Percentiles rank a stretch among this genome's conserved stretches.
These are phyloP conservation scores for Kazachstania kunashirensis DNA, from an alignment of 805 yeast genomes.

Conservation along the genomic window DNA sequence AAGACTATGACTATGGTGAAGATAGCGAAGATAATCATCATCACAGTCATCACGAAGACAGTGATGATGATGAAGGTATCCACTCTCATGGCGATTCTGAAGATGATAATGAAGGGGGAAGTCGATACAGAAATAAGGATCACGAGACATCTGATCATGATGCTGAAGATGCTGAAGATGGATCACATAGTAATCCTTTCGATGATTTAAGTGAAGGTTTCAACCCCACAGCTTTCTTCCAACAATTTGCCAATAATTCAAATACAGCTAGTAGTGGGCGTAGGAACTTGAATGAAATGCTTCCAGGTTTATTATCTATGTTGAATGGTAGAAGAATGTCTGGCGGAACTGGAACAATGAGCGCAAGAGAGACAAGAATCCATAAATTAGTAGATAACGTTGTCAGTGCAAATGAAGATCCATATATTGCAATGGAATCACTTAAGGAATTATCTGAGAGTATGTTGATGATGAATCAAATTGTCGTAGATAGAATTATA, in stretches of 20 bases:
- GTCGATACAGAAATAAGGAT: constrained; percentile 2
- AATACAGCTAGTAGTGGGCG: constrained; percentile 3
- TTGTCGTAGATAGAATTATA: constrained; percentile 51
- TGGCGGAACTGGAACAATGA: constrained; percentile 8
- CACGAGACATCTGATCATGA: constrained; percentile 23
- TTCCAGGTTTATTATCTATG: constrained; percentile 33
- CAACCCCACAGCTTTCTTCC: not conserved
- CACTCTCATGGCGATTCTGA: constrained; percentile 1
- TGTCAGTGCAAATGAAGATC: constrained; percentile 36
- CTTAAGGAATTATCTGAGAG: constrained; percentile 55
- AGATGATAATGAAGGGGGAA: constrained; percentile 9
- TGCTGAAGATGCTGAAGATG: constrained; percentile 18
- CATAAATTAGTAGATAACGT: constrained; percentile 23
- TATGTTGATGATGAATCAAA: constrained; percentile 57
- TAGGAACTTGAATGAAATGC: constrained; percentile 28
- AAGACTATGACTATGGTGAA: not conserved
- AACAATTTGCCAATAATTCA: not conserved
- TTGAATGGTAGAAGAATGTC: constrained; percentile 18
- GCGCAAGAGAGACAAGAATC: constrained; percentile 16
- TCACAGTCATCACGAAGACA: constrained; percentile 1
- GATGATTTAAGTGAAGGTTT: constrained; percentile 16
- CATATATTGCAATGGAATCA: constrained; percentile 53
- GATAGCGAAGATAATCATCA: constrained; percentile 1
- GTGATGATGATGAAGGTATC: constrained; percentile 2
- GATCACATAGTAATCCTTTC: constrained; percentile 8